Base-by-base conservation (phyloP, 805 yeast species). In the Cyberlindnera veronae region DNA sequence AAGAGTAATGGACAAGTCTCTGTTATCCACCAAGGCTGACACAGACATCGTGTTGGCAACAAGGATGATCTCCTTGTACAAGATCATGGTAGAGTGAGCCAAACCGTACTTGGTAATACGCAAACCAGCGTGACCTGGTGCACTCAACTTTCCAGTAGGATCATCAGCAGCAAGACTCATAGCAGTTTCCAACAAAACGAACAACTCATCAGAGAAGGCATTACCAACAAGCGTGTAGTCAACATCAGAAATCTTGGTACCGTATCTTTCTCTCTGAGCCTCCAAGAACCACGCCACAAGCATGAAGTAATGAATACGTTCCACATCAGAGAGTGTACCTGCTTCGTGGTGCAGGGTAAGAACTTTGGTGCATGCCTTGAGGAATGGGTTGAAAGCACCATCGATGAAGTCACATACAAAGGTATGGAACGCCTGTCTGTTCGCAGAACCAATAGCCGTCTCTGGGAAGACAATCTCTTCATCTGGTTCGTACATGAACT, bases 241-340 rank as follows among this genome's bases (percentile, higher is more conserved):
- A 4, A 61, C 56, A 8, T 58, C 61, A 22, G 53, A 39, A 19
- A 37, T 31, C 18, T 60, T 44, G 16, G 51, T 31, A 18, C 48
- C 46, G 29, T 64, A 56, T 44, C 66, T 53, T 6, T 54, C 61
- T 16, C 83, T 64, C 50, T 84, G 87, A 44, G 77, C 87, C 24
- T 72, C 72, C 34, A 88, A 64, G 50, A 88, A 81, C 96, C 97
- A 91, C 1, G 86, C 69, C 6, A 74, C 63, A 6, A 85, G 64
- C 42, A 75, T 68, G 30, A 84, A 72, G 54, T 73, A 89, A 32
- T 77, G 77, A 36, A 46, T 38, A 13, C 39, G 41, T 15, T 36
- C 33, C 12, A 23, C 11, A 16, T 34, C 39, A 12, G 23, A 18
- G 1, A 20, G 9, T n/a, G 30, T 27, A 4, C 16, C 23, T 1